A percentile compares a stretch with the other conserved stretches of the same genome.
Evolutionary conservation across 2,329 filamentous ascomycete genomes (phyloP).

Genomic region (Cryphonectria carpinicola): DNA sequence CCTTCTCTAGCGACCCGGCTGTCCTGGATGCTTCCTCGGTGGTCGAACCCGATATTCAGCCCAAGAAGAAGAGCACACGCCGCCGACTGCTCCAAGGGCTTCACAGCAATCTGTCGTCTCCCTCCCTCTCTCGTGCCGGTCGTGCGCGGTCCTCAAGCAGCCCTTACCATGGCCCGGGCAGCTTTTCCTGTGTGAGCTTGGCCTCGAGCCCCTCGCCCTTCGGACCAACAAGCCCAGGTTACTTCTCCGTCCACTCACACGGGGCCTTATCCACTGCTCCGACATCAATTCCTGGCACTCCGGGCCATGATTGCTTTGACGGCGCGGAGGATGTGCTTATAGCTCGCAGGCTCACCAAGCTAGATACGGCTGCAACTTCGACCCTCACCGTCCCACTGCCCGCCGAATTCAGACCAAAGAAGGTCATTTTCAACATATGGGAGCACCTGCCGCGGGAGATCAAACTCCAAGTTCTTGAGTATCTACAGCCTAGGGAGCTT

Average conservation of each 20-base stretch:
- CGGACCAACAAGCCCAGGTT: slow-evolving; percentile 39
- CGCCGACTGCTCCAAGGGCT: slow-evolving; percentile 73
- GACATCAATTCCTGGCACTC: slow-evolving; percentile 45
- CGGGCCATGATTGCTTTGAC: slow-evolving; percentile 46
- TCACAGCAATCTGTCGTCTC: slow-evolving; percentile 81
- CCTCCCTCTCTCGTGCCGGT: slow-evolving; percentile 67
- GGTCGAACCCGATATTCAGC: slow-evolving; percentile 40
- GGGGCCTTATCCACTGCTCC: slow-evolving; percentile 41
- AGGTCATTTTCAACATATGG: slow-evolving; percentile 70
- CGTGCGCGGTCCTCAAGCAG: slow-evolving; percentile 70
- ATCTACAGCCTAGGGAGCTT: slow-evolving; percentile 78
- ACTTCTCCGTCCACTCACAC: slow-evolving; percentile 37
- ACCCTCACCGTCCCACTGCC: slow-evolving; percentile 61
- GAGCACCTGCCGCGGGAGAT: slow-evolving; percentile 80
- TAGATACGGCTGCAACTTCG: slow-evolving; percentile 43
- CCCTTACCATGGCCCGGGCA: slow-evolving; percentile 62
- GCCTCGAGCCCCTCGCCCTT: slow-evolving; percentile 49
- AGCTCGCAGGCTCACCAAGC: slow-evolving; percentile 59
- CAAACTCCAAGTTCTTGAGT: slow-evolving; percentile 75
- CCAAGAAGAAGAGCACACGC: slow-evolving; percentile 66
- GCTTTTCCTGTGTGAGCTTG: slow-evolving; percentile 60
- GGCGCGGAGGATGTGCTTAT: slow-evolving; percentile 53
- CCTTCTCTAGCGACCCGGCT: slow-evolving; percentile 29
- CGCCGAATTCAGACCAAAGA: slow-evolving; percentile 58
- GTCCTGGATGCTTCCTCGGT: slow-evolving; percentile 22